A percentile compares a stretch with the other conserved stretches of the same genome.
These are phyloP conservation scores for Ceratocystis ficicola DNA, from an alignment of 2,329 filamentous ascomycete genomes.

Conservation along the genomic window DNA sequence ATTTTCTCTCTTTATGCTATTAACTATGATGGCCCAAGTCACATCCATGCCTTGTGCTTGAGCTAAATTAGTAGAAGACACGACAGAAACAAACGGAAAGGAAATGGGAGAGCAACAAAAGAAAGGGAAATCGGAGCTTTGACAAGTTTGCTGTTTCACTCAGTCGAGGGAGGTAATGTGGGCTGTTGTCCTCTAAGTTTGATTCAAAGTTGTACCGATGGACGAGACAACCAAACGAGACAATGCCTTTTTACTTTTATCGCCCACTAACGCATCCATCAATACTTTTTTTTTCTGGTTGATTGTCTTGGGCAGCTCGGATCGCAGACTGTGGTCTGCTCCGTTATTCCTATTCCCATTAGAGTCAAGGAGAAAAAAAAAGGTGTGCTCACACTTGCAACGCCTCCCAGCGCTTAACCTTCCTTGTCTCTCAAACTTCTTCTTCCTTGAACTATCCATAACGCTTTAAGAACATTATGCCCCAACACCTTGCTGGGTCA, in stretches of 20 bases:
- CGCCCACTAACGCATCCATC: not conserved
- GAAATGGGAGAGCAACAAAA: not conserved
- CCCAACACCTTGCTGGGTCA: not conserved
- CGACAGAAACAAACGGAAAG: not conserved
- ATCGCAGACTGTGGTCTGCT: not conserved
- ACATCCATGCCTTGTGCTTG: not conserved
- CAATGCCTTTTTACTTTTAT: not conserved
- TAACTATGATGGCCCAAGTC: no score
- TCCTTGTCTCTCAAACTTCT: not conserved
- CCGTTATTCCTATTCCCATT: not conserved
- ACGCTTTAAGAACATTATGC: not conserved
- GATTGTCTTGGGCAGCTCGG: slow-evolving; percentile 3
- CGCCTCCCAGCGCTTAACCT: not conserved
- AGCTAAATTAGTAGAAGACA: not conserved
- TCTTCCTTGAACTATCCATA: not conserved
- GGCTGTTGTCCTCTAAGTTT: slow-evolving; percentile 1
- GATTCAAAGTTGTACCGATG: not conserved
- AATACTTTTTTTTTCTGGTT: not conserved
- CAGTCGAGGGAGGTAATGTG: not conserved
- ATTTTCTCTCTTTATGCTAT: not conserved
- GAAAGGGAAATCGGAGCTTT: not conserved
- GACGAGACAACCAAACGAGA: slow-evolving; percentile 2
- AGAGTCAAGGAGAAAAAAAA: not conserved
- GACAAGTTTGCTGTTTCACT: slow-evolving; percentile 7
- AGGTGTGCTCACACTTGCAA: not conserved